Percentiles rank a stretch among this genome's conserved stretches.
Conservation (phyloP, 257 asterid genomes). For the Knoxia roxburghii region DNA sequence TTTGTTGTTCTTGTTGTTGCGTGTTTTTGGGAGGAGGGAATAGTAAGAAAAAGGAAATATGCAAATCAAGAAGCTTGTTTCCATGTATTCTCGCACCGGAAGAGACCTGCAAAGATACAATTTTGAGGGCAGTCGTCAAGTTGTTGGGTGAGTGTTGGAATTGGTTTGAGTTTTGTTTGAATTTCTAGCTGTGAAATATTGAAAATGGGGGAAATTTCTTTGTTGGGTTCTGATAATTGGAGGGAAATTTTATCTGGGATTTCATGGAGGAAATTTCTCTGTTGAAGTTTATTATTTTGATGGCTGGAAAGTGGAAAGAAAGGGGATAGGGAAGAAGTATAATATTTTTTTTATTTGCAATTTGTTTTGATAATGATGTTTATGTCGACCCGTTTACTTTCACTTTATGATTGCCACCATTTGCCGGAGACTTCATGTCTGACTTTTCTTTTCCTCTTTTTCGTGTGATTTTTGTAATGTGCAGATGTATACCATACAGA, state of each 20-base stretch:
- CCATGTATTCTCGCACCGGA: slow-evolving; percentile 40
- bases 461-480: slow-evolving; percentile 5
- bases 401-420: not conserved
- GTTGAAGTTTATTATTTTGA: slow-evolving; percentile 2
- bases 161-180: not conserved
- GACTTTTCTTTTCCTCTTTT: not conserved
- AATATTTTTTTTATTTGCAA: not conserved
- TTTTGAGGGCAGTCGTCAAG: slow-evolving; percentile 41
- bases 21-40: not conserved
- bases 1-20: not conserved
- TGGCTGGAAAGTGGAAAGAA: slow-evolving; percentile 3
- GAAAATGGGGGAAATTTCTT: not conserved
- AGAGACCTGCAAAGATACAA: slow-evolving; percentile 42
- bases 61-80: slow-evolving; percentile 27
- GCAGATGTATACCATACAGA: slow-evolving; percentile 90
- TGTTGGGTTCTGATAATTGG: not conserved
- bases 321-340: not conserved
- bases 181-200: not conserved
- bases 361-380: not conserved
- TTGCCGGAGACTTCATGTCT: not conserved
- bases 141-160: slow-evolving; percentile 39
- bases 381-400: not conserved
- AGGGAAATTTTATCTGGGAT: not conserved
- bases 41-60: not conserved
- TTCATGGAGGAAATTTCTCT: not conserved